phyloP scores from a whole-genome alignment of 2,329 filamentous ascomycete genomes.

The Ceratocystis cubensis region DNA sequence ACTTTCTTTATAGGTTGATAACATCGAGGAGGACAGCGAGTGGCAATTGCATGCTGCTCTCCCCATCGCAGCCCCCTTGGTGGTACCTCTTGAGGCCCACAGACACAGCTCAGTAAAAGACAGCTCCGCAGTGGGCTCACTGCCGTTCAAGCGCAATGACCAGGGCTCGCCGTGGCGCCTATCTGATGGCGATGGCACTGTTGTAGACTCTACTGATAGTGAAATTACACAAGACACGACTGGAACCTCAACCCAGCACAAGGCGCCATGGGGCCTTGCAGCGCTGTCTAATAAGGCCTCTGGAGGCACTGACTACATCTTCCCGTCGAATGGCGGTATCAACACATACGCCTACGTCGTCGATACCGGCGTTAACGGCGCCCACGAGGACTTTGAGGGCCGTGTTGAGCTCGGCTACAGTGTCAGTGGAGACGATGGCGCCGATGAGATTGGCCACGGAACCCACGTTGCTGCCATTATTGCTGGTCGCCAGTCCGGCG shows the following conservation, averaged over 20 bases:
- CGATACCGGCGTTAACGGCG: slow-evolving; percentile 25
- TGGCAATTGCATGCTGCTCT: slow-evolving; percentile 12
- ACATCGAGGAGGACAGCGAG: slow-evolving; percentile 11
- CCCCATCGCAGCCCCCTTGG: background rate
- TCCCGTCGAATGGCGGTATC: slow-evolving; percentile 23
- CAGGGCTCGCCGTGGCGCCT: slow-evolving; percentile 15
- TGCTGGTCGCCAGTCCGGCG: slow-evolving; percentile 24
- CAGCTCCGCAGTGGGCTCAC: background rate
- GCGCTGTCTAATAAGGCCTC: slow-evolving; percentile 27
- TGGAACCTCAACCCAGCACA: slow-evolving; percentile 47
- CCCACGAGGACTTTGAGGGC: slow-evolving; percentile 24
- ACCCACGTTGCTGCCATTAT: slow-evolving; percentile 29
- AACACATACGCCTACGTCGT: slow-evolving; percentile 25
- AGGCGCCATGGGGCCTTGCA: slow-evolving; percentile 28
- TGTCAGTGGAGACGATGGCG: slow-evolving; percentile 25
- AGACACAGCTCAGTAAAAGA: background rate
- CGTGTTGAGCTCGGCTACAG: slow-evolving; percentile 24
- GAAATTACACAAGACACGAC: slow-evolving; percentile 12
- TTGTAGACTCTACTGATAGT: background rate
- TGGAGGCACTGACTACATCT: slow-evolving; percentile 23
- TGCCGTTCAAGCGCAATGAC: slow-evolving; percentile 11
- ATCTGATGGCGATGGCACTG: slow-evolving; percentile 11
- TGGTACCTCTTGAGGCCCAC: background rate
- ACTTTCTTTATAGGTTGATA: slow-evolving; percentile 10
- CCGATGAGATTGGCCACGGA: slow-evolving; percentile 32